Base-by-base conservation (phyloP, 129 eudicot genomes). In the Centella asiatica region DNA sequence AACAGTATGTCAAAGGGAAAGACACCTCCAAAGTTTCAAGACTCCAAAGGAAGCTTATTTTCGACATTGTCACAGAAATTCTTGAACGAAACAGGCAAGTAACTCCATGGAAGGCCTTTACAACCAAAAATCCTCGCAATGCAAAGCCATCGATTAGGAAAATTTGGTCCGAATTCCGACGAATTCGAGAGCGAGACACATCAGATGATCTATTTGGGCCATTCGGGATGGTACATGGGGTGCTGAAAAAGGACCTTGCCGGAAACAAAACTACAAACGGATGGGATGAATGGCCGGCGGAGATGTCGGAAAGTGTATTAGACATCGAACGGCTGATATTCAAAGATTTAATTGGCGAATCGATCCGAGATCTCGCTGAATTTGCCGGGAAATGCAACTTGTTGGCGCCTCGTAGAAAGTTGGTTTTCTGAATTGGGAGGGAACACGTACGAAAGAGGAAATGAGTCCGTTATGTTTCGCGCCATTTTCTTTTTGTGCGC, bases 291-390 rank as follows among this genome's bases (percentile, higher is more conserved):
- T 69, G 76, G 49, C 74, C 81, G 6, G 69, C 74, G 26, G 95
- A 88, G 83, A 65, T 37, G 70, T 82, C 96, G 45, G 96, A 88
- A 15, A 74, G 74, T 15, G 69, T 93, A 22, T 40, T 82, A 59
- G 95, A 93, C 49, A 65, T 93, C 32, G 99, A 93, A 73, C 72
- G 89, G 70, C 49, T 82, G 72, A 81, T 93, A 52, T 93, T 80
- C 68, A 93, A 78, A 79, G 99, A 93, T 66, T 44, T 93, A 60
- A 77, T 93, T 22, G 65, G 77, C n/a, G 99, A 88, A 44, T 67
- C 78, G 0, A 78, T 93, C 45, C 40, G 70, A 24, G 99, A 93
- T 72, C 69, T 93, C 0, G 80, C 77, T 12, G 71, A 53, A 18
- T 67, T 75, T 68, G 75, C 87, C 22, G 78, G 81, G 44, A 62